Evolutionary conservation across 2,329 filamentous ascomycete species (phyloP).

Genomic region (Tympanopsis confertula): DNA sequence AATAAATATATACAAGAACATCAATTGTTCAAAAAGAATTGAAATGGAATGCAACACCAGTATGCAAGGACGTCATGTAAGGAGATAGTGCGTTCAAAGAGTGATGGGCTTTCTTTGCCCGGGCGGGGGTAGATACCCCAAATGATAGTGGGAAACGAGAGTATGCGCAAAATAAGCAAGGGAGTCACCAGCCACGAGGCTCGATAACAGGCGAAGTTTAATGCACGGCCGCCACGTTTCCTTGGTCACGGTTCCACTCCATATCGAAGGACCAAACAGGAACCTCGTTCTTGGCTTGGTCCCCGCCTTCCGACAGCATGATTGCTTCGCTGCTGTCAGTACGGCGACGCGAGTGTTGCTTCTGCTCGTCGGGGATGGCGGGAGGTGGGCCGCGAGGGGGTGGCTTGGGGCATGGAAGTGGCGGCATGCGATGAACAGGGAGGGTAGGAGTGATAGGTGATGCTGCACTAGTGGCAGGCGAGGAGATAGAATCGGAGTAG

Average conservation of each 20-base stretch:
- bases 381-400: background rate
- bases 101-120: no score
- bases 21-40: no score
- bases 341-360: background rate
- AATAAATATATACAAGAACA: no score
- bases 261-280: background rate
- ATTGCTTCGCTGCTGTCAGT: constrained; percentile 1
- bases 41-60: no score
- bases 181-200: no score
- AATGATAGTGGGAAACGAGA: no score
- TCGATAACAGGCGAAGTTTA: background rate
- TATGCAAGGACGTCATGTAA: no score
- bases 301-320: background rate
- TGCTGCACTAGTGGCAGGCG: constrained; percentile 18
- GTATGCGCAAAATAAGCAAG: no score
- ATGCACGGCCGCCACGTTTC: background rate
- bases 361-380: background rate
- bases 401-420: background rate
- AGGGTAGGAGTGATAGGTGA: constrained; percentile 25
- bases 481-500: constrained; percentile 23
- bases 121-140: no score
- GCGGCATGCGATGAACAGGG: constrained; percentile 16
- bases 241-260: background rate
- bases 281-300: background rate
- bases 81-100: no score